Evolutionary conservation across 331 rosid genomes (phyloP).

Genomic region (Saraca asoca): DNA sequence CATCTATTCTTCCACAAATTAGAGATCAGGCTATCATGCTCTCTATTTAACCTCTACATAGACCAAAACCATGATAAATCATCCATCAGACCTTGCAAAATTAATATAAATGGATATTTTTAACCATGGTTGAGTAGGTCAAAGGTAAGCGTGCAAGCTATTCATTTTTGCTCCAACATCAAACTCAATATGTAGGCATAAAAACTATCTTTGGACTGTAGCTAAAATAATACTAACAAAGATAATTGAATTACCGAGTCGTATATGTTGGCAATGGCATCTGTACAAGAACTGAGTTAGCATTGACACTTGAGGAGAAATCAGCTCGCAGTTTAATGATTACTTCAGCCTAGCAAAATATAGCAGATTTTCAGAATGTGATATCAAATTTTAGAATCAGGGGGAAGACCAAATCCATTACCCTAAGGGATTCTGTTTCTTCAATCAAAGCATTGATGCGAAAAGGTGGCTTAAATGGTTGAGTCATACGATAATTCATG

Average conservation of each 20-base stretch:
- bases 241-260: conserved; percentile 57
- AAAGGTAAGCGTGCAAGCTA: background rate
- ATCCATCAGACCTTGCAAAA: background rate
- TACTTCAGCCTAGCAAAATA: conserved; percentile 72
- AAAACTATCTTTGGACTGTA: conserved; percentile 20
- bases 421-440: conserved; percentile 81
- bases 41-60: background rate
- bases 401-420: conserved; percentile 37
- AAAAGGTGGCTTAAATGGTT: conserved; percentile 85
- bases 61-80: background rate
- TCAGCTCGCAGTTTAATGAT: conserved; percentile 79
- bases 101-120: background rate
- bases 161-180: background rate
- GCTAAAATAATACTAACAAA: conserved; percentile 21
- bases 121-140: no score
- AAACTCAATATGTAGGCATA: background rate
- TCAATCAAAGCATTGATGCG: conserved; percentile 77
- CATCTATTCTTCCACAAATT: background rate
- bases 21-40: background rate
- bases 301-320: conserved; percentile 67
- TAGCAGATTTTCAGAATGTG: conserved; percentile 21
- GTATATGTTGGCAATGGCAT: conserved; percentile 82
- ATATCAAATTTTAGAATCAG: conserved; percentile 1
- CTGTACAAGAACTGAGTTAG: conserved; percentile 68
- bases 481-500: conserved; percentile 94